Percentiles rank a stretch among this genome's conserved stretches.
phyloP scores from a whole-genome alignment of 2,329 filamentous ascomycete genomes.

The Colletotrichum brevisporum region DNA sequence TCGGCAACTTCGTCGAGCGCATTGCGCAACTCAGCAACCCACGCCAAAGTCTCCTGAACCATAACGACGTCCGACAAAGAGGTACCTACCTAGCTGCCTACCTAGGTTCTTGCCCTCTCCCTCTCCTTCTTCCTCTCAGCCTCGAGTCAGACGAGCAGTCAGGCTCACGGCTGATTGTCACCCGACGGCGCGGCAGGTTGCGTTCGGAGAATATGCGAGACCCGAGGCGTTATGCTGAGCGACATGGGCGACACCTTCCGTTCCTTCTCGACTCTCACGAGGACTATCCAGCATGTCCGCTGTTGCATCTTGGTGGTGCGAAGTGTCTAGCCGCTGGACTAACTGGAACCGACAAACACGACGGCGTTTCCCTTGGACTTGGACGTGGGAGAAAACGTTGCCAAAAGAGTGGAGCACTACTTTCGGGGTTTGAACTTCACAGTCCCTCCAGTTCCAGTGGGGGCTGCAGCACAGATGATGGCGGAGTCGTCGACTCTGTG shows the following conservation, averaged over 20 bases:
- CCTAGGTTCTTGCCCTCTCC: too few species aligned
- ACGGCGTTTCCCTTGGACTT: not conserved
- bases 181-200: constrained; percentile 8
- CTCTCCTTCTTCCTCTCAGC: not conserved
- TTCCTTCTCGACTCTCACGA: not conserved
- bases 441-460: constrained; percentile 11
- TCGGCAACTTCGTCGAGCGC: not conserved
- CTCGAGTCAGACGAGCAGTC: constrained; percentile 17
- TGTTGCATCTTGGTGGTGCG: not conserved
- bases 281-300: constrained; percentile 11
- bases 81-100: not conserved
- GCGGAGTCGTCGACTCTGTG: not conserved
- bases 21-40: not conserved
- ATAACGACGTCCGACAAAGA: constrained; percentile 10
- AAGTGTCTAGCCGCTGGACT: too few species aligned
- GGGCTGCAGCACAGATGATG: constrained; percentile 22
- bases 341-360: not conserved
- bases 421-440: constrained; percentile 32
- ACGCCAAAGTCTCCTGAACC: constrained; percentile 1
- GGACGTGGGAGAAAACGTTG: constrained; percentile 5
- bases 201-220: constrained; percentile 26
- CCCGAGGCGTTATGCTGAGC: constrained; percentile 6
- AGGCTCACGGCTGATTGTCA: constrained; percentile 12
- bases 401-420: constrained; percentile 15
- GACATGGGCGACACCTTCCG: constrained; percentile 9